Conservation (phyloP, 805 yeast species). For the Yamadazyma laniorum region DNA sequence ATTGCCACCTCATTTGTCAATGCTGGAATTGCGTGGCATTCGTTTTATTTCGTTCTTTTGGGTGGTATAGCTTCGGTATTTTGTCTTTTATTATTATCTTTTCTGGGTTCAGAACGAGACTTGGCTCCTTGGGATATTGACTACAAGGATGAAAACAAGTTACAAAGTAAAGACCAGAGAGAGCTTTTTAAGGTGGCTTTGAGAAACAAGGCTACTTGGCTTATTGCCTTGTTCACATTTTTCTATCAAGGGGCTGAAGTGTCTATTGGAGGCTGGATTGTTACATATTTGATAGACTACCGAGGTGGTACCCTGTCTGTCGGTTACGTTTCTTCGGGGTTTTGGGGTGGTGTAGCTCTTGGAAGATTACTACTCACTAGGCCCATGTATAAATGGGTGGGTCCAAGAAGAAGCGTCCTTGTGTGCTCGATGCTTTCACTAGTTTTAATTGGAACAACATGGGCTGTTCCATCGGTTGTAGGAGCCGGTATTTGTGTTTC, state of each 20-base stretch:
- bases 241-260: conserved; percentile 71
- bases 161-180: not conserved
- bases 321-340: conserved; percentile 67
- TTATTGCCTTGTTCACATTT: conserved; percentile 53
- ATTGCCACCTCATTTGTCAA: conserved; percentile 56
- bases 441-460: conserved; percentile 39
- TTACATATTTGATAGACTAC: conserved; percentile 57
- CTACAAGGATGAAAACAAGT: conserved; percentile 6
- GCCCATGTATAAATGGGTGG: conserved; percentile 34
- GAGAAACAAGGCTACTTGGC: conserved; percentile 41
- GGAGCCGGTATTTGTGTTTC: conserved; percentile 49
- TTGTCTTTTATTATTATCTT: conserved; percentile 40
- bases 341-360: conserved; percentile 67
- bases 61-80: conserved; percentile 36
- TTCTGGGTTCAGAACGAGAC: conserved; percentile 48
- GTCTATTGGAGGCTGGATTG: conserved; percentile 68
- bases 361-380: conserved; percentile 57
- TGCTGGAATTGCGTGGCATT: conserved; percentile 51
- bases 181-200: conserved; percentile 28
- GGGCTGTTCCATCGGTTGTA: conserved; percentile 47
- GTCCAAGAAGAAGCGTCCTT: conserved; percentile 47
- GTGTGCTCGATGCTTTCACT: conserved; percentile 34
- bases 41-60: conserved; percentile 47
- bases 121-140: conserved; percentile 33
- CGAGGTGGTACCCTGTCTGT: conserved; percentile 48